Evolutionary conservation across 2,329 filamentous ascomycete genomes (phyloP).

Genomic region (Arthrinium puccinioides): DNA sequence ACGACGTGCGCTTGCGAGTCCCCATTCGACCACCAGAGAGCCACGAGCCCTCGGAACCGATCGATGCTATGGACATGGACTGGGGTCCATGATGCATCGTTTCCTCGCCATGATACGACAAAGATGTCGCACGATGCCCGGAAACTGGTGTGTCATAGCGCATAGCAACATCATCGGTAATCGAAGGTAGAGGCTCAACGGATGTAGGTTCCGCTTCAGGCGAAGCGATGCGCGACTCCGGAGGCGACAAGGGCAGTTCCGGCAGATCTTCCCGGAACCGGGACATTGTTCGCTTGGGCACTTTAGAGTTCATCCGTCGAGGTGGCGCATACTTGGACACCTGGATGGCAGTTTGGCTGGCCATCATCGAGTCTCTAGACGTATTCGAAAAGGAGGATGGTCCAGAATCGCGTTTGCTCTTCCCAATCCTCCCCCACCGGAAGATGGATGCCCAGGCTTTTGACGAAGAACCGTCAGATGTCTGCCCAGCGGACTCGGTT

Average conservation of each 20-base stretch:
- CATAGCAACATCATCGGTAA: constrained; percentile 23
- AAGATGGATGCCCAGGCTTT: constrained; percentile 68
- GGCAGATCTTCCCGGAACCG: constrained; percentile 90
- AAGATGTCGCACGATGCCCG: constrained; percentile 37
- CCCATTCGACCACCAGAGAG: constrained; percentile 61
- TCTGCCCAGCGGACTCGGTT: constrained; percentile 42
- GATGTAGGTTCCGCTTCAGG: constrained; percentile 51
- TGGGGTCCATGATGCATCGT: constrained; percentile 50
- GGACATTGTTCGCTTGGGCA: constrained; percentile 75
- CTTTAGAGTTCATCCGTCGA: constrained; percentile 29
- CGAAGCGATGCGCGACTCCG: constrained; percentile 73
- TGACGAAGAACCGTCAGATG: constrained; percentile 42
- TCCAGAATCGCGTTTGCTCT: constrained; percentile 47
- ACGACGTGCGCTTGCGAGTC: constrained; percentile 37
- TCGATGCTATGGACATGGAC: constrained; percentile 83
- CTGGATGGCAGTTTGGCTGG: constrained; percentile 32
- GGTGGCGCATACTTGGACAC: constrained; percentile 23
- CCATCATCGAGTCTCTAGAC: constrained; percentile 74
- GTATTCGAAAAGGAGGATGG: constrained; percentile 87
- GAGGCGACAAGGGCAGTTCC: constrained; percentile 78
- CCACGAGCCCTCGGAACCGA: constrained; percentile 96
- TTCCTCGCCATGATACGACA: constrained; percentile 32
- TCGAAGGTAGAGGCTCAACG: constrained; percentile 24
- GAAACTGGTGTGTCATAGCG: constrained; percentile 42
- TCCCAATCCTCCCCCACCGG: constrained; percentile 48